These are phyloP conservation scores for Prunus davidiana DNA, from an alignment of 306 rosid genomes.

Conservation along the genomic window DNA sequence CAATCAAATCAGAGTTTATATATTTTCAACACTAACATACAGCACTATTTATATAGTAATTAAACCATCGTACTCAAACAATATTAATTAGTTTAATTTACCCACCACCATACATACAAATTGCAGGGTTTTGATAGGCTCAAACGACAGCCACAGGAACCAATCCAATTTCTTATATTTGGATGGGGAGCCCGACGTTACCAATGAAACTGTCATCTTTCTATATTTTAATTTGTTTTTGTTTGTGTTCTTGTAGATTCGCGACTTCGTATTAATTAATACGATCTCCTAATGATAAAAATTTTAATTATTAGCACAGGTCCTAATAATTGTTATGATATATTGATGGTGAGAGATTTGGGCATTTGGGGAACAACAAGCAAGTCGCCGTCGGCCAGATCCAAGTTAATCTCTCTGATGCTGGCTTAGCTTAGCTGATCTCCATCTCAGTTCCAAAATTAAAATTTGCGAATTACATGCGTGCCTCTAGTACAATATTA, in stretches of 20 bases:
- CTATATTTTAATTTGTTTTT: not conserved
- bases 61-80: not conserved
- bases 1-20: not conserved
- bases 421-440: not conserved
- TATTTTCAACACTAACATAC: not conserved
- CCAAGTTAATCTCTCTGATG: not conserved
- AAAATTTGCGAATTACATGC: not conserved
- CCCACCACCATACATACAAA: not conserved
- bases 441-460: not conserved
- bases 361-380: not conserved
- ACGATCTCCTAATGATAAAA: not conserved
- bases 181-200: not conserved
- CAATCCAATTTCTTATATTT: not conserved
- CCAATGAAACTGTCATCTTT: not conserved
- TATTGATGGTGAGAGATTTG: not conserved
- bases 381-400: not conserved
- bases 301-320: not conserved
- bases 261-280: not conserved
- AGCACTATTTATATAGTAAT: not conserved
- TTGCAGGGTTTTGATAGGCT: not conserved
- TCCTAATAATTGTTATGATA: not conserved
- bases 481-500: not conserved
- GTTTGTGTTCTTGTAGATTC: conserved; percentile 1
- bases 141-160: conserved; percentile 1
- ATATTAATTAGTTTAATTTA: not conserved